Percentiles rank a stretch among this genome's conserved stretches.
Conservation (phyloP, 2,329 filamentous ascomycete genomes). For the Grosmannia clavigera region DNA sequence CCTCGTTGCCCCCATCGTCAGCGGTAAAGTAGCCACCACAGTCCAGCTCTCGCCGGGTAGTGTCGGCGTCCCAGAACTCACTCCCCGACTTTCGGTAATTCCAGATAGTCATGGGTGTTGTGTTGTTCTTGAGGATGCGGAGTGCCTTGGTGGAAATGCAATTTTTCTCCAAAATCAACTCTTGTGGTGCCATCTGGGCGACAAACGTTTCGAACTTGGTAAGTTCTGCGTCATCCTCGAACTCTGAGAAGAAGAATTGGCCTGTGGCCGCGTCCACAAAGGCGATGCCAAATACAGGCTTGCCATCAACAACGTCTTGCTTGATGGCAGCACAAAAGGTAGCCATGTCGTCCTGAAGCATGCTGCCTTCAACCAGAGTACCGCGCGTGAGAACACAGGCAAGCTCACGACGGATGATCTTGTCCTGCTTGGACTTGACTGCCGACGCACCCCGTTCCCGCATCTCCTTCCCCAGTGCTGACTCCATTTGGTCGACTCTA, state of each 20-base stretch:
- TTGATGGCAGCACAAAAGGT: conserved; percentile 96
- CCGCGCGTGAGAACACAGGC: conserved; percentile 84
- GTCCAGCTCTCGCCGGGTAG: conserved; percentile 68
- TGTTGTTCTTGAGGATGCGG: conserved; percentile 93
- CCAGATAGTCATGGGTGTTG: conserved; percentile 84
- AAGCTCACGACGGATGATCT: conserved; percentile 84
- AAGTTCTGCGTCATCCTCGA: conserved; percentile 81
- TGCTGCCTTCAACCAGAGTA: conserved; percentile 86
- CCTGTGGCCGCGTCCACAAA: conserved; percentile 95
- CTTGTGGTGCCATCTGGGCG: conserved; percentile 79
- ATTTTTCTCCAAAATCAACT: conserved; percentile 81
- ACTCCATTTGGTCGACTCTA: conserved; percentile 92
- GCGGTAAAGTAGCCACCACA: conserved; percentile 64
- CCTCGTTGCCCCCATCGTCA: conserved; percentile 34
- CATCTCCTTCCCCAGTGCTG: conserved; percentile 94
- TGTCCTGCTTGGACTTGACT: conserved; percentile 63
- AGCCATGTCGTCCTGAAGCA: conserved; percentile 97
- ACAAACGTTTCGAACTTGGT: conserved; percentile 97
- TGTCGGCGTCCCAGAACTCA: conserved; percentile 86
- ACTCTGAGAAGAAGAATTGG: conserved; percentile 87
- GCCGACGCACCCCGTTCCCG: conserved; percentile 65
- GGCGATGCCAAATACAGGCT: conserved; percentile 77
- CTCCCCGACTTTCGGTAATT: conserved; percentile 76
- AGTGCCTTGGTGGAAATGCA: conserved; percentile 77
- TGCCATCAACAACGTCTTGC: conserved; percentile 50